Evolutionary conservation across 2,329 filamentous ascomycete species (phyloP), one percentile per base, ranked within the genome.

Genomic region (Biscogniauxia sp.): DNA sequence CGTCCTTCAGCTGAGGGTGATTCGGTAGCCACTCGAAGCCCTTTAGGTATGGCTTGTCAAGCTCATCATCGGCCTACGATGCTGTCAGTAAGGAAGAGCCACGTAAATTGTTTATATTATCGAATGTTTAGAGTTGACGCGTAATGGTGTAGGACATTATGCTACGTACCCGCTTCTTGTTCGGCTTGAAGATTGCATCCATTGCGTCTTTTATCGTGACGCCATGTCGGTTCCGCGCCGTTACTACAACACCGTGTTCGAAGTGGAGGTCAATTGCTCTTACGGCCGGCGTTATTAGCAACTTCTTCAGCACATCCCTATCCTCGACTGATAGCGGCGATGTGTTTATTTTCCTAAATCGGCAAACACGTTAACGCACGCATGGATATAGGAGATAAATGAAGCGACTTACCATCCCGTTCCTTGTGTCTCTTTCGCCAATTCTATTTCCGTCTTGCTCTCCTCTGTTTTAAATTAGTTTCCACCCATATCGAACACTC

Each of bases 1-100:
- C n/a, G n/a, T n/a, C n/a, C n/a, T n/a, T n/a, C n/a, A n/a, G n/a
- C n/a, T n/a, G n/a, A n/a, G n/a, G n/a, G n/a, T n/a, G n/a, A n/a
- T n/a, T n/a, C n/a, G n/a, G n/a, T n/a, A n/a, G n/a, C 93, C 93
- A 97, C 83, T 97, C 93, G 80, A 98, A 97, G 68, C 94, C 94
- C 72, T 89, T 89, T 68, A 98, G 88, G 83, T 93, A 92, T 66
- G 93, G 92, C 67, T 85, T 83, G 59, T 94, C 91, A 63, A 98
- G 83, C 77, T 97, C 94, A n/a, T n/a, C n/a, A n/a, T n/a, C n/a
- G n/a, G n/a, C n/a, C n/a, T n/a, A n/a, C n/a, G n/a, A n/a, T n/a
- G n/a, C n/a, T n/a, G n/a, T n/a, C n/a, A n/a, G n/a, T n/a, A n/a
- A n/a, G n/a, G n/a, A n/a, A n/a, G n/a, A n/a, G n/a, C n/a, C n/a